Evolutionary conservation across 768 basidiomycete species (phyloP), one percentile per base, ranked within the genome.

Genomic region (Candolleomyces aberdarensis): DNA sequence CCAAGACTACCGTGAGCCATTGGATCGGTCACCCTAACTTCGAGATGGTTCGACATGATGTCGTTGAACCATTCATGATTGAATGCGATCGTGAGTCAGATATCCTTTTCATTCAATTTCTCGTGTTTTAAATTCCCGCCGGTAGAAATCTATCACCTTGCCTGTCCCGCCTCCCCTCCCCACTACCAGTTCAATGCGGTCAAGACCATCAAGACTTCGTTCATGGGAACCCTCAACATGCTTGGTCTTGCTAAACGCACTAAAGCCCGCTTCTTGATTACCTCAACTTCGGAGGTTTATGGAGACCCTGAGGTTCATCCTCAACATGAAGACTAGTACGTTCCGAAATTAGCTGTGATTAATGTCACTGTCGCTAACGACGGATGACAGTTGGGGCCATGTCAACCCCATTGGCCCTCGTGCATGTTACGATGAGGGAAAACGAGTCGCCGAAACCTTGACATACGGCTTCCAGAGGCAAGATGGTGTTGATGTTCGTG

Each of bases 371-470:
- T 53, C 19, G 19, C 51, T 64, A 40, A 65, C 64, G 62, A 63
- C 64, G 55, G 50, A 29, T 51, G 60, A 57, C 59, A 94, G 93
- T 75, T 97, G 95, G 95, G 96, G 95, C 51, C 89, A 98, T 75
- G 97, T 99, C 70, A 99, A 99, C 80, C 95, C 95, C 47, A 97
- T 96, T 67, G 97, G 97, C 22, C 92, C 93, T 62, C 92, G 97
- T 63, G 96, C 96, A n/a, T 99, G 97, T 76, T 99, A 99, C 71
- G 97, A 99, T 70, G 97, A 99, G 76, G 97, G 97, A 53, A 99
- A 99, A 79, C 94, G 97, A 67, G 96, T 98, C 43, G 96, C 97
- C 44, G 97, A 99, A 78, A 97, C 96, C 17, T 76, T 99, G 65
- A 96, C 96, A 7, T 99, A 98, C 70, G 96, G 96, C 44, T 98